Evolutionary conservation across 2,329 filamentous ascomycete species (phyloP).

Genomic region (Xylariaceae sp.): DNA sequence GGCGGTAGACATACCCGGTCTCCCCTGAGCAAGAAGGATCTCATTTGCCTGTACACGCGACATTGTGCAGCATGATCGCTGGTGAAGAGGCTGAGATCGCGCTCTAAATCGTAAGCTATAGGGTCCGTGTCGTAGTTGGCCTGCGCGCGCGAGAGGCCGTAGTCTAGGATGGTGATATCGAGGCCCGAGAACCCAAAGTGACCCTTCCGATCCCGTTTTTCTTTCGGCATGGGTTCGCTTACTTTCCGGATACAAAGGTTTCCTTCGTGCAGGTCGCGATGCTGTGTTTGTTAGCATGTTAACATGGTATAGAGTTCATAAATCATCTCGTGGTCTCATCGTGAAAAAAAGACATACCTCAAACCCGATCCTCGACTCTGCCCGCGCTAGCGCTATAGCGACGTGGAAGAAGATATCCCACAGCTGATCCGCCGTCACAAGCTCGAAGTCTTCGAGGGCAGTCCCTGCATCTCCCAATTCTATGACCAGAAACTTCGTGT

Average conservation of each 20-base stretch:
- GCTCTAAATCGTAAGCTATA: slow-evolving; percentile 54
- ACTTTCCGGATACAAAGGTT: slow-evolving; percentile 54
- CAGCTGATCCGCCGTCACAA: slow-evolving; percentile 45
- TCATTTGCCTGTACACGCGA: slow-evolving; percentile 57
- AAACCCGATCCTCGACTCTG: slow-evolving; percentile 53
- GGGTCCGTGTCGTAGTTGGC: slow-evolving; percentile 36
- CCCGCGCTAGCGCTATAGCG: slow-evolving; percentile 54
- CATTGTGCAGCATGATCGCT: slow-evolving; percentile 57
- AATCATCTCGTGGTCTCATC: too few relatives aligned
- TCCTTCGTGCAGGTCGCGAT: slow-evolving; percentile 60
- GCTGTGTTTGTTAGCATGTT: slow-evolving; percentile 37
- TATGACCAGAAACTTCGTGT: slow-evolving; percentile 54
- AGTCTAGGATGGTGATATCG: slow-evolving; percentile 60
- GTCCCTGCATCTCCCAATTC: slow-evolving; percentile 58
- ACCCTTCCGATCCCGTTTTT: slow-evolving; percentile 29
- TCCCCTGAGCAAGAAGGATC: slow-evolving; percentile 49
- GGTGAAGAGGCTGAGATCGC: slow-evolving; percentile 54
- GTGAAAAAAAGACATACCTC: slow-evolving; percentile 41
- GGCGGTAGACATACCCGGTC: slow-evolving; percentile 47
- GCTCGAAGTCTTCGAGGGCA: slow-evolving; percentile 53
- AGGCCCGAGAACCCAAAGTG: slow-evolving; percentile 55
- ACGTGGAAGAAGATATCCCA: slow-evolving; percentile 61
- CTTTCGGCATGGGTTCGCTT: slow-evolving; percentile 31
- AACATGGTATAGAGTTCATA: slow-evolving; percentile 16
- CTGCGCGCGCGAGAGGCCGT: slow-evolving; percentile 54